Percentiles rank a stretch among this genome's conserved stretches.
Conservation (phyloP, 208 protist genomes). For the Novymonas esmeraldas region DNA sequence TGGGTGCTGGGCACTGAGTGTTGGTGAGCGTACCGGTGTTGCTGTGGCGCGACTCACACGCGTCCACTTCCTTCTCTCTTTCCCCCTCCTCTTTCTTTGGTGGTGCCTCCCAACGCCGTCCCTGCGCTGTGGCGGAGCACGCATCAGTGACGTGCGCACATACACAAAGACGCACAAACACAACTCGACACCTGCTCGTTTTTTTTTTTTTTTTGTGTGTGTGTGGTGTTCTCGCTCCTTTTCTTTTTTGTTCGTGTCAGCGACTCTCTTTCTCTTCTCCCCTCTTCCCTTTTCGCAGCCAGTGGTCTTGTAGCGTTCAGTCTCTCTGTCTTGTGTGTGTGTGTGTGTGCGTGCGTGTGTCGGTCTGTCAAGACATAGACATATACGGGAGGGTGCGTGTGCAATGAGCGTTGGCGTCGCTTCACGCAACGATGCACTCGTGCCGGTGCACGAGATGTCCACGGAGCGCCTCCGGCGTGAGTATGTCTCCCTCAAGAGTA, state of each 20-base stretch:
- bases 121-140: too few species aligned
- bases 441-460: conserved; percentile 53
- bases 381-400: too few species aligned
- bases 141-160: too few species aligned
- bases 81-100: too few species aligned
- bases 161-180: conserved; percentile 16
- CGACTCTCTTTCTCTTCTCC: background rate
- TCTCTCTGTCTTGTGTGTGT: too few species aligned
- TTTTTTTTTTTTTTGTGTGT: background rate
- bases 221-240: background rate
- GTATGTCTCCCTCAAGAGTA: conserved; percentile 53
- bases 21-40: background rate
- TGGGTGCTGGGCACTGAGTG: background rate
- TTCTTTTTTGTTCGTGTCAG: background rate
- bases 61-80: too few species aligned
- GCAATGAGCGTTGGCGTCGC: conserved; percentile 24
- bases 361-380: too few species aligned
- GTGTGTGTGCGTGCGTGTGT: too few species aligned
- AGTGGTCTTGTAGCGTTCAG: too few species aligned
- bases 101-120: too few species aligned
- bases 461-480: conserved; percentile 59
- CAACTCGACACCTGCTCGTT: background rate
- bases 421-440: conserved; percentile 17
- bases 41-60: too few species aligned
- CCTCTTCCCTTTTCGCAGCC: background rate